Conservation (phyloP, 495 filamentous ascomycete genomes). For the Neurospora tetraspora region DNA sequence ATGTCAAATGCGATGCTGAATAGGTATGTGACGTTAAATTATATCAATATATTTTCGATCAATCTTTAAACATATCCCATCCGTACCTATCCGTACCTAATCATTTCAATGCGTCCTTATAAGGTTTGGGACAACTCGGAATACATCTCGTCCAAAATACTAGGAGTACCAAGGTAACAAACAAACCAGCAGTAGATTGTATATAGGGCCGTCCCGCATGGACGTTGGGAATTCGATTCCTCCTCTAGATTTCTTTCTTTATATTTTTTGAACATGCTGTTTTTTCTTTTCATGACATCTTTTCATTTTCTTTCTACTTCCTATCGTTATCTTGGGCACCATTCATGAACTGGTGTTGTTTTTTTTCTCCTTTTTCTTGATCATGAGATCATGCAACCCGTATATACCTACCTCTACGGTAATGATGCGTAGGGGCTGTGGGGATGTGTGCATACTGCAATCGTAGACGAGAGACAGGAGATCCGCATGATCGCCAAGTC, state of each 20-base stretch:
- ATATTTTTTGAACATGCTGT: background rate
- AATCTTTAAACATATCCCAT: too few species aligned
- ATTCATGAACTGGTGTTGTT: background rate
- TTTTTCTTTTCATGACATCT: background rate
- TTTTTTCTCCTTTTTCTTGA: background rate
- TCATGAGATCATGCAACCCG: background rate
- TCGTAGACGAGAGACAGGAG: background rate
- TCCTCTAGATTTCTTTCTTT: background rate
- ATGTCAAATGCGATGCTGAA: too few species aligned
- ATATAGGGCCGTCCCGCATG: background rate
- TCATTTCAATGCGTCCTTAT: too few species aligned
- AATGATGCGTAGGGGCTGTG: background rate
- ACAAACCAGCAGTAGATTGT: background rate
- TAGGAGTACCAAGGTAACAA: too few species aligned
- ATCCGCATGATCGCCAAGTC: background rate
- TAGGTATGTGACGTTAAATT: too few species aligned
- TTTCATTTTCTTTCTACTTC: background rate
- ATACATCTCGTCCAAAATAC: too few species aligned
- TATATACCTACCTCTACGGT: background rate
- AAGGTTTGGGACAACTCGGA: too few species aligned
- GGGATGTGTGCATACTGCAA: background rate
- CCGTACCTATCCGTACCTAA: too few species aligned
- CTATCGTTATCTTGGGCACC: background rate
- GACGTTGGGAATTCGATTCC: background rate
- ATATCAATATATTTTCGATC: too few species aligned